These are phyloP conservation scores for Rhizopogon sp. DNA, from an alignment of 768 basidiomycete species.

Conservation along the genomic window DNA sequence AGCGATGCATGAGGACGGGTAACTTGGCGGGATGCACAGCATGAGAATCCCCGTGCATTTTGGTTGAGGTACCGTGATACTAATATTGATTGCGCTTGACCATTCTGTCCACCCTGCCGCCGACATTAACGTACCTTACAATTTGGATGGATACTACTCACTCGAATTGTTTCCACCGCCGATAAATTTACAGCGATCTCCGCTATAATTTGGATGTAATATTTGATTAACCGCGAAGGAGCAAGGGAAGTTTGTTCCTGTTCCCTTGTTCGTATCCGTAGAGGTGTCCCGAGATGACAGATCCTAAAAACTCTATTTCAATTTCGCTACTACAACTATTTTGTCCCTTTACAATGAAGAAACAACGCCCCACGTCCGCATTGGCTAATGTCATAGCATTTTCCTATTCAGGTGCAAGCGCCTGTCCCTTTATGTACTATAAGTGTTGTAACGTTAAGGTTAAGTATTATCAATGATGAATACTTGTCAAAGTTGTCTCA, in stretches of 20 bases:
- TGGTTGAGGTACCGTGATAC: neutral
- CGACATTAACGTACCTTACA: neutral
- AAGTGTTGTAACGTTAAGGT: constrained; percentile 26
- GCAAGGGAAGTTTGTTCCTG: neutral
- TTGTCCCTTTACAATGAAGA: constrained; percentile 15
- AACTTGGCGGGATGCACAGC: neutral
- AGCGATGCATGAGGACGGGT: neutral
- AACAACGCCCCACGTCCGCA: constrained; percentile 13
- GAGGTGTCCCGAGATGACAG: constrained; percentile 6
- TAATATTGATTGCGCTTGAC: neutral
- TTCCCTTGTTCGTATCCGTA: neutral
- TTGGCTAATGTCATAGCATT: constrained; percentile 2
- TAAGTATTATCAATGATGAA: constrained; percentile 12
- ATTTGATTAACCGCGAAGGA: neutral
- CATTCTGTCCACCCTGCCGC: neutral
- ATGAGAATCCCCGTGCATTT: neutral
- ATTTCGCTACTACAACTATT: constrained; percentile 4
- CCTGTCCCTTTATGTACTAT: constrained; percentile 23
- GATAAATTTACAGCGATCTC: neutral
- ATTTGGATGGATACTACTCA: neutral
- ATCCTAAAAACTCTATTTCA: constrained; percentile 27
- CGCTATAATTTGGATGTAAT: neutral
- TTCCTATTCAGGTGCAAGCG: constrained; percentile 20
- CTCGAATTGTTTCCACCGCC: neutral
- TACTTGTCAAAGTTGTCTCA: constrained; percentile 12